These are phyloP conservation scores for Danielia reshetovae DNA, from an alignment of 805 yeast species.

Conservation along the genomic window DNA sequence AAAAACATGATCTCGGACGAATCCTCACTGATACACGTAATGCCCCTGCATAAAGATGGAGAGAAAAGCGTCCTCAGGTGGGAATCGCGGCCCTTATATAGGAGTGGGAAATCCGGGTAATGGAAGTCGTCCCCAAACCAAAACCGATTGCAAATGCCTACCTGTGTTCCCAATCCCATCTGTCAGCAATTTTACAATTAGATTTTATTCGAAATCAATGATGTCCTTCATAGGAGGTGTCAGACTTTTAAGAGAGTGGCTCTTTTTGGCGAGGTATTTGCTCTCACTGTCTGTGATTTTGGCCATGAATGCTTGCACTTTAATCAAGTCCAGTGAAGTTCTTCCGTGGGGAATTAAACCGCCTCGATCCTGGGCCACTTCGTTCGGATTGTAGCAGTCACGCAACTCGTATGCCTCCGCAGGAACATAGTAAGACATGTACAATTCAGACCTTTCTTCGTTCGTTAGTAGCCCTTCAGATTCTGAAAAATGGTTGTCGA, in stretches of 20 bases:
- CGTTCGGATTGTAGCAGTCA: conserved; percentile 4
- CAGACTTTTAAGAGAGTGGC: not conserved
- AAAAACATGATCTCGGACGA: conserved; percentile 99
- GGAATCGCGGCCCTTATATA: conserved; percentile 8
- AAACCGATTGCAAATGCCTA: not conserved
- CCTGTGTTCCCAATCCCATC: too few relatives aligned
- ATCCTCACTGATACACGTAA: conserved; percentile 99
- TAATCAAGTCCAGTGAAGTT: not conserved
- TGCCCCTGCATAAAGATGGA: conserved; percentile 99
- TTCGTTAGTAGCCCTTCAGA: conserved; percentile 40
- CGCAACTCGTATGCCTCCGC: conserved; percentile 10
- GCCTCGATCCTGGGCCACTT: not conserved
- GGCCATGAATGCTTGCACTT: not conserved
- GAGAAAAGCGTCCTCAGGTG: conserved; percentile 23
- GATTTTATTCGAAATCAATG: not conserved
- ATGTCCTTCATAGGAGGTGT: not conserved
- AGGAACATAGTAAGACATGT: conserved; percentile 33
- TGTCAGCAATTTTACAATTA: not conserved
- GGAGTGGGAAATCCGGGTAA: conserved; percentile 12
- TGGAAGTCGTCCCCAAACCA: not conserved
- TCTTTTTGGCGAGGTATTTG: not conserved
- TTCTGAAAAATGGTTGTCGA: conserved; percentile 15
- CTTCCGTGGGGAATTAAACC: conserved; percentile 1
- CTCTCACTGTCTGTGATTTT: not conserved
- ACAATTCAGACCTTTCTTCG: conserved; percentile 36